A percentile compares a stretch with the other conserved stretches of the same genome.
Evolutionary conservation across 2,329 filamentous ascomycete genomes (phyloP).

Genomic region (Aspergillus tanneri): DNA sequence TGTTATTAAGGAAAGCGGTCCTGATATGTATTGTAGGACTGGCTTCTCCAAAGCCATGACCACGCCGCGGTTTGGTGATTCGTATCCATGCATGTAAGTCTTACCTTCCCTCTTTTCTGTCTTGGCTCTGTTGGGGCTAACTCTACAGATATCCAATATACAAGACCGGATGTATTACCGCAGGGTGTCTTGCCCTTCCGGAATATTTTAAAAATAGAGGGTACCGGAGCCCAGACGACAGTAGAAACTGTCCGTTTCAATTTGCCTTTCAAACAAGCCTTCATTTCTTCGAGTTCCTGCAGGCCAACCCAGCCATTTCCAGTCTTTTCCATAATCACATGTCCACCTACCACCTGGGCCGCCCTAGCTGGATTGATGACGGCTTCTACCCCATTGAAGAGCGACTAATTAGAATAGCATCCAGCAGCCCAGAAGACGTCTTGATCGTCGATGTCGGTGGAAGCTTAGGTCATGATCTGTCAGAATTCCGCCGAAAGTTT

Average conservation of each 20-base stretch:
- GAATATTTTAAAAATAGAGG: constrained; percentile 23
- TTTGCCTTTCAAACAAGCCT: constrained; percentile 23
- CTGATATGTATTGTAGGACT: constrained; percentile 34
- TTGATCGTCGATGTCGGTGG: constrained; percentile 47
- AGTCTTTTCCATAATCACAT: constrained; percentile 25
- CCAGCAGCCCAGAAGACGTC: constrained; percentile 12
- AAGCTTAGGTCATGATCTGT: constrained; percentile 42
- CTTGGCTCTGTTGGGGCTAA: neutral
- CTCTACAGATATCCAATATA: neutral
- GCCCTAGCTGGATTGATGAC: constrained; percentile 25
- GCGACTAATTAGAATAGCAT: constrained; percentile 16
- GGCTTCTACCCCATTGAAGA: constrained; percentile 29
- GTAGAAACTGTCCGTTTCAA: constrained; percentile 25
- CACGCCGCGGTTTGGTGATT: constrained; percentile 23
- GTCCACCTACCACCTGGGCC: constrained; percentile 20
- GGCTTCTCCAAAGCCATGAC: constrained; percentile 32
- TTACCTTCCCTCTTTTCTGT: no score
- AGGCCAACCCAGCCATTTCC: constrained; percentile 17
- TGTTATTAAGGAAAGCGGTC: constrained; percentile 33
- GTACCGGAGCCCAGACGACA: constrained; percentile 25
- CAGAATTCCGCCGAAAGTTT: constrained; percentile 37
- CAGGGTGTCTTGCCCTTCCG: constrained; percentile 20
- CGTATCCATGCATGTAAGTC: constrained; percentile 30
- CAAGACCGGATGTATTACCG: constrained; percentile 22
- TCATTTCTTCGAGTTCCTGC: constrained; percentile 26